These are phyloP conservation scores for Prunus mume DNA, from an alignment of 306 rosid genomes.

Conservation along the genomic window DNA sequence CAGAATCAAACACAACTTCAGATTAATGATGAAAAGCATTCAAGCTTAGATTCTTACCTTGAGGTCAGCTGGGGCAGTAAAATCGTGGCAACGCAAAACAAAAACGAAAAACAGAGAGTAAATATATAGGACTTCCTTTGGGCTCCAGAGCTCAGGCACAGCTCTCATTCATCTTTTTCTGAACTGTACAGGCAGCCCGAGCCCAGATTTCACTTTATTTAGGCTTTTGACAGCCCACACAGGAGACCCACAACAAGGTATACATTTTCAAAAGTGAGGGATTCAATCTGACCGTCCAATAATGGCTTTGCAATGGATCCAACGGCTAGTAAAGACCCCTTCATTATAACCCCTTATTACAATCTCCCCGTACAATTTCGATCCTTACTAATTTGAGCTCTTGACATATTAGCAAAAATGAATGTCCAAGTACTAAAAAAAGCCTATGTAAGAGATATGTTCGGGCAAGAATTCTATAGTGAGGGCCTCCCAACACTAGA, in stretches of 20 bases:
- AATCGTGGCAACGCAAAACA: neutral
- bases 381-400: too few species aligned
- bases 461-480: too few species aligned
- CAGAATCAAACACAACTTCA: neutral
- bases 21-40: neutral
- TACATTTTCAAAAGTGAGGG: too few species aligned
- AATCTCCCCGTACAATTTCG: too few species aligned
- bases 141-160: neutral
- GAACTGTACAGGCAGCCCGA: neutral
- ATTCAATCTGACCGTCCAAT: too few species aligned
- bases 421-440: too few species aligned
- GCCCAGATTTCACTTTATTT: neutral
- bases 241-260: neutral
- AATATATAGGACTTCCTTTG: neutral
- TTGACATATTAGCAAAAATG: too few species aligned
- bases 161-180: neutral
- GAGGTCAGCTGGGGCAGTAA: neutral
- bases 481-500: too few species aligned
- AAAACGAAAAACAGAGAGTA: neutral
- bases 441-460: too few species aligned
- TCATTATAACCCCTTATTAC: too few species aligned
- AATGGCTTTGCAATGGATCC: too few species aligned
- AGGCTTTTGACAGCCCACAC: neutral
- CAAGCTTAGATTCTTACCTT: constrained; percentile 2
- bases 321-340: too few species aligned